Percentiles rank a stretch among this genome's conserved stretches.
These are phyloP conservation scores for Sporisorium scitamineum DNA, from an alignment of 1,284 basidiomycete genomes.

Conservation along the genomic window DNA sequence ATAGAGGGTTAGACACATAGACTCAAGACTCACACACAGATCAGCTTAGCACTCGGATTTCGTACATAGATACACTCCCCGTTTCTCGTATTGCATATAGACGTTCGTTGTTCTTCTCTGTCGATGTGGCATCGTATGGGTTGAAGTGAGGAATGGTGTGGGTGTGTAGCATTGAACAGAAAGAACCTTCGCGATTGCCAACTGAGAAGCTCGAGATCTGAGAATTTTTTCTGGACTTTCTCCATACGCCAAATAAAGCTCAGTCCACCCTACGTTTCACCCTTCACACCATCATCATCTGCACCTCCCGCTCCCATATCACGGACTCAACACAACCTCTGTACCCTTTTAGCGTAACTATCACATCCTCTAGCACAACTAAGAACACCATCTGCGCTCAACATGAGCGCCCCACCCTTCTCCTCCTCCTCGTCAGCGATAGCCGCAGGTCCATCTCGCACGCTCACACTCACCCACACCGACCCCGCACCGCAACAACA, in stretches of 20 bases:
- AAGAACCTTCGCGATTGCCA: no score
- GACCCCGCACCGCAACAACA: not conserved
- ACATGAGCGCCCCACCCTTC: not conserved
- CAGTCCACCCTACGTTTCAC: no score
- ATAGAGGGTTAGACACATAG: not conserved
- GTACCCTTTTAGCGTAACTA: no score
- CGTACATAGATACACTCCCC: no score
- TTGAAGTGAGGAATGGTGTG: not conserved
- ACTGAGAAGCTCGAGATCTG: no score
- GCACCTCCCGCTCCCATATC: not conserved
- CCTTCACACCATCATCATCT: not conserved
- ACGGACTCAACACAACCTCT: not conserved
- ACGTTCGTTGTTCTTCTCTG: not conserved
- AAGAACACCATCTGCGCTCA: not conserved
- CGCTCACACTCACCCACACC: constrained; percentile 14
- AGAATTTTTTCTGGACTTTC: no score
- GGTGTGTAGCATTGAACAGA: not conserved
- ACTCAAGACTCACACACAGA: not conserved
- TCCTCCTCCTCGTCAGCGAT: constrained; percentile 3
- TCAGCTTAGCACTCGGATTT: no score
- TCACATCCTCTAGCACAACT: no score
- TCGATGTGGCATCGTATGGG: not conserved
- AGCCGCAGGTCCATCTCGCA: constrained; percentile 19
- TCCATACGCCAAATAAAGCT: no score
- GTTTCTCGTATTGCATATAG: not conserved